Percentiles rank a stretch among this genome's conserved stretches.
Conservation (phyloP, 805 yeast species). For the Debaryomyces castellii region DNA sequence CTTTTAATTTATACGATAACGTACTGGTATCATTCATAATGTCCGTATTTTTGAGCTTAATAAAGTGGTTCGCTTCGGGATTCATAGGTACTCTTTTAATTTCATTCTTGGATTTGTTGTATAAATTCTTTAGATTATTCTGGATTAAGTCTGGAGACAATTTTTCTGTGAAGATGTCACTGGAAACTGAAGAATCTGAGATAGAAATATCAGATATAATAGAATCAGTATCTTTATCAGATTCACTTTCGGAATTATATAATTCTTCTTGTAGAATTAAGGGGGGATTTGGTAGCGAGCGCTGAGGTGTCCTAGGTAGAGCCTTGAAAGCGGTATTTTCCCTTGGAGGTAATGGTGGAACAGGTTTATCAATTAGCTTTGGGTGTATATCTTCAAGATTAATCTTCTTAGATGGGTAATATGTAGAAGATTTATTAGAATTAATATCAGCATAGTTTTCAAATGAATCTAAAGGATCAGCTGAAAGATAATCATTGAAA, state of each 20-base stretch:
- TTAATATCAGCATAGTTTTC: conserved; percentile 23
- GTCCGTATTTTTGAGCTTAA: conserved; percentile 2
- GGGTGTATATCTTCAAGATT: conserved; percentile 10
- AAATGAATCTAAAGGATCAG: conserved; percentile 33
- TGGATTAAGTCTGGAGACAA: conserved; percentile 16
- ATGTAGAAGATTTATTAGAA: conserved; percentile 24
- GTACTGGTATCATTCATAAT: conserved; percentile 18
- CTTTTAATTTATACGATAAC: conserved; percentile 24
- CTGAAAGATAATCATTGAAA: conserved; percentile 26
- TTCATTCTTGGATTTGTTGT: conserved; percentile 34
- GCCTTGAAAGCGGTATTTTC: conserved; percentile 14
- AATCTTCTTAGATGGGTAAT: conserved; percentile 24
- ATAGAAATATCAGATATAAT: conserved; percentile 9
- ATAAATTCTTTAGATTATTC: conserved; percentile 22
- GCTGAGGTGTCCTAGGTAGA: neutral
- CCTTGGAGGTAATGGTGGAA: conserved; percentile 37
- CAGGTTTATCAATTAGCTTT: neutral
- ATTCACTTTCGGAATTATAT: conserved; percentile 1
- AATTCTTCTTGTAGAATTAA: neutral
- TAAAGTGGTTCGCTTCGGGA: neutral
- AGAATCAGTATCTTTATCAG: conserved; percentile 8
- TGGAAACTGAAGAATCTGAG: conserved; percentile 15
- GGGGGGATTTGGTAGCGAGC: conserved; percentile 1
- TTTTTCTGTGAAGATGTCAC: conserved; percentile 12
- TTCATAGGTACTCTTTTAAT: conserved; percentile 30